Base-by-base conservation (phyloP, 106 monocot species). In the Allium sativum region DNA sequence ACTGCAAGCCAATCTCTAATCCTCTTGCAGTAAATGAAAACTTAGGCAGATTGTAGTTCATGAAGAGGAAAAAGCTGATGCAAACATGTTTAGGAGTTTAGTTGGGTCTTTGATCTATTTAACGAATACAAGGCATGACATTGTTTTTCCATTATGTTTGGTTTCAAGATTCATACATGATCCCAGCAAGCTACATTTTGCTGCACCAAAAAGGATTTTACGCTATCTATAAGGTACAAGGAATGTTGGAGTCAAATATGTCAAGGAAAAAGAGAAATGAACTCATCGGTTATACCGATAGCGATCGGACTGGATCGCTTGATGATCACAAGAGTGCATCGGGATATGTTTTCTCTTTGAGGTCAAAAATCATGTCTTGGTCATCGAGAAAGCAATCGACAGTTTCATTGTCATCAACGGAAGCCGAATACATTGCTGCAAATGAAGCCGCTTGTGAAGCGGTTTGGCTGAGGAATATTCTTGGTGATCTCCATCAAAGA, bases 371-470 rank as follows among this genome's bases (percentile, higher is more conserved):
- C 10, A 16, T 61, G 6, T 61, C 61, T 45, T 61, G 44, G 45
- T 1, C 16, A 5, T 61, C 45, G 3, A 61, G 44, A 10, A 61
- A 61, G 12, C 8, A 15, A 45, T 1, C 7, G 2, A 44, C 61
- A 7, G 18, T 45, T 1, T 11, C 59, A 42, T 11, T 42, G 2
- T 18, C 56, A 3, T 56, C 45, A 1, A 11, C 15, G 18, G 7
- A 45, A 62, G 45, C 45, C 45, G 62, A 48, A 7, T 65, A 65
- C 40, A 48, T 65, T 1, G 15, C 6, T 2, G 62, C 21, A 3
- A 64, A 48, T 17, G 21, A 12, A 8, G 52, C 53, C 1, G 20
- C 65, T 13, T 65, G 40, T 53, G 40, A 65, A 42, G 65, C 65
- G 40, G 9, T 53, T 15, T 65, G 65, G 41, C 41, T 52, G 0